Evolutionary conservation across 2,329 filamentous ascomycete species (phyloP), one percentile per base, ranked within the genome.

Genomic region (Aspergillus versicolor): DNA sequence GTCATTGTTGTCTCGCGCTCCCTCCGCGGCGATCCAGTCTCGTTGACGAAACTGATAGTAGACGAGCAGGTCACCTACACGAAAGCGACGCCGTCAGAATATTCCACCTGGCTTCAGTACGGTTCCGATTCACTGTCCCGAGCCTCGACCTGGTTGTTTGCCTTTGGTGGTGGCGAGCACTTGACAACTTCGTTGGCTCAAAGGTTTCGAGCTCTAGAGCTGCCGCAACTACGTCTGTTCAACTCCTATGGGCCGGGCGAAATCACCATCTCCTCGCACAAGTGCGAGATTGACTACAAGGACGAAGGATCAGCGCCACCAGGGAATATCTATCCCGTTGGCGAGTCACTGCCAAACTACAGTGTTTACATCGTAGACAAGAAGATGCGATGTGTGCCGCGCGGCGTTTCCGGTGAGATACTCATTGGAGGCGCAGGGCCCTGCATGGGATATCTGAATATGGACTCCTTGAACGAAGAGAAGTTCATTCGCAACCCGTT

Each of bases 241-340:
- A 70, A 73, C 49, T 62, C 30, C 1, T 73, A 72, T 24, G 70
- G 70, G 2, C 70, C 70, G 0, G 59, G 67, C 0, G 70, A 73
- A 52, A 61, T 63, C 19, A 65, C 65, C 3, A 41, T 66, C 19
- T 60, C 60, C 8, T 67, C 60, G 27, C 62, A 54, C 17, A 41
- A 56, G 9, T 53, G n/a, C 17, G 58, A 65, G 8, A 52, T 69
- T 15, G 3, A 7, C 12, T 34, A 34, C 12, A 9, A 9, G 2
- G 32, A 34, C 4, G 12, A 9, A 11, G 32, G 12, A 1, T 34
- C 12, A 13, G 9, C 12, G 2, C 32, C 8, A 7, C 45, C 3
- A 15, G 15, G 5, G 13, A 27, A 13, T 4, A 6, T 5, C 3
- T n/a, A 32, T 15, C n/a, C 27, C n/a, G 11, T 34, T 6, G 45